A percentile compares a stretch with the other conserved stretches of the same genome.
phyloP scores from a whole-genome alignment of 768 basidiomycete species.

The Suillus cothurnatus region DNA sequence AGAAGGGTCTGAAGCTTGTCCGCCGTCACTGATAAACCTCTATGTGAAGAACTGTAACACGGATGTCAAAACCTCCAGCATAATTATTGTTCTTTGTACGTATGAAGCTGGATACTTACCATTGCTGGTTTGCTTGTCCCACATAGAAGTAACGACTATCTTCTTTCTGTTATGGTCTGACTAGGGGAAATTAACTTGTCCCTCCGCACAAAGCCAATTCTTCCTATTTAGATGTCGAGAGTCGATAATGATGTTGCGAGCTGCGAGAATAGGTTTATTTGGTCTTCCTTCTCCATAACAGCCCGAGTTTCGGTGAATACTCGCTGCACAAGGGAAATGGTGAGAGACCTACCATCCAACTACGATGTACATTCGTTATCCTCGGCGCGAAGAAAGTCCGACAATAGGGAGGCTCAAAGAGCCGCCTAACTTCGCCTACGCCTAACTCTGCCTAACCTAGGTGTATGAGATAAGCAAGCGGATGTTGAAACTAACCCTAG shows the following conservation, averaged over 20 bases:
- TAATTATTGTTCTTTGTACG: neutral
- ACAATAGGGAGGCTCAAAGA: too few relatives aligned
- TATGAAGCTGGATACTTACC: neutral
- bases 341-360: neutral
- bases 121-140: neutral
- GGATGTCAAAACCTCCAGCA: neutral
- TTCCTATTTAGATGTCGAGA: neutral
- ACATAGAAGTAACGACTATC: neutral
- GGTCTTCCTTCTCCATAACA: neutral
- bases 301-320: neutral
- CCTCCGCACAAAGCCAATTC: neutral
- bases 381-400: neutral
- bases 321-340: neutral
- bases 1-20: neutral
- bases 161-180: neutral
- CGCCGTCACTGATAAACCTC: neutral
- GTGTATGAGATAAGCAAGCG: too few relatives aligned
- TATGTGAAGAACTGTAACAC: neutral
- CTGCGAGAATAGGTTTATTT: neutral
- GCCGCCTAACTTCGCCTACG: too few relatives aligned
- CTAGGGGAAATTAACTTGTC: too few relatives aligned
- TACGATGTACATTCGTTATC: neutral
- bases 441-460: too few relatives aligned
- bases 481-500: too few relatives aligned
- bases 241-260: neutral